These are phyloP conservation scores for Biscogniauxia sp. DNA, from an alignment of 2,329 filamentous ascomycete genomes.

Conservation along the genomic window DNA sequence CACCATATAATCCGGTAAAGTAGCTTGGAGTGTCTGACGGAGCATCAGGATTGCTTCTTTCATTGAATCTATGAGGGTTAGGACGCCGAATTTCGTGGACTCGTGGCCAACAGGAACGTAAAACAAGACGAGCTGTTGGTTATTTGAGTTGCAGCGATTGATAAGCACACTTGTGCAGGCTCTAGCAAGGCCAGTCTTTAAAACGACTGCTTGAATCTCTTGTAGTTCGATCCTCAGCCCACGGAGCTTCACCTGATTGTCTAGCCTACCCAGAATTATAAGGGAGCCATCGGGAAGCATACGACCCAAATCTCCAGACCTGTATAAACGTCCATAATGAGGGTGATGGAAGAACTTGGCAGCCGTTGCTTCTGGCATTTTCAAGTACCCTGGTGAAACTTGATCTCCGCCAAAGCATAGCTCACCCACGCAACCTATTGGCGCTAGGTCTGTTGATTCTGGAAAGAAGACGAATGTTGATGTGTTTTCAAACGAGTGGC, in stretches of 20 bases:
- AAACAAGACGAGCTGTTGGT: conserved; percentile 65
- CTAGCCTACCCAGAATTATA: conserved; percentile 68
- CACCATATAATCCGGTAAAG: conserved; percentile 74
- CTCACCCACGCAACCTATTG: conserved; percentile 73
- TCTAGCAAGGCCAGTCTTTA: conserved; percentile 48
- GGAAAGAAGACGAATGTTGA: conserved; percentile 64
- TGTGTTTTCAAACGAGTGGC: conserved; percentile 70
- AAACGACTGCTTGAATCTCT: conserved; percentile 67
- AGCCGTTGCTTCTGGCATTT: conserved; percentile 58
- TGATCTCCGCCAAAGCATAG: conserved; percentile 86
- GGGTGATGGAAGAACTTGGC: conserved; percentile 69
- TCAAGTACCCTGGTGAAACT: conserved; percentile 69
- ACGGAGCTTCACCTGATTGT: conserved; percentile 79
- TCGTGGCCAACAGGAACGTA: conserved; percentile 50
- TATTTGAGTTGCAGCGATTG: conserved; percentile 34
- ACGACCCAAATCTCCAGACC: conserved; percentile 78
- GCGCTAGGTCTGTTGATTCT: conserved; percentile 51
- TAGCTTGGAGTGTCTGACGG: conserved; percentile 51
- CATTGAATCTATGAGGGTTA: conserved; percentile 36
- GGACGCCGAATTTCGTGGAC: conserved; percentile 30
- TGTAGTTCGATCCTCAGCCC: conserved; percentile 77
- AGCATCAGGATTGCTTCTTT: conserved; percentile 42
- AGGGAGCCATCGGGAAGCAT: conserved; percentile 76
- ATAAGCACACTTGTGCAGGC: conserved; percentile 65
- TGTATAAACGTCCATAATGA: conserved; percentile 69